These are phyloP conservation scores for Cynara cardunculus DNA, from an alignment of 129 eudicot species.

Conservation along the genomic window DNA sequence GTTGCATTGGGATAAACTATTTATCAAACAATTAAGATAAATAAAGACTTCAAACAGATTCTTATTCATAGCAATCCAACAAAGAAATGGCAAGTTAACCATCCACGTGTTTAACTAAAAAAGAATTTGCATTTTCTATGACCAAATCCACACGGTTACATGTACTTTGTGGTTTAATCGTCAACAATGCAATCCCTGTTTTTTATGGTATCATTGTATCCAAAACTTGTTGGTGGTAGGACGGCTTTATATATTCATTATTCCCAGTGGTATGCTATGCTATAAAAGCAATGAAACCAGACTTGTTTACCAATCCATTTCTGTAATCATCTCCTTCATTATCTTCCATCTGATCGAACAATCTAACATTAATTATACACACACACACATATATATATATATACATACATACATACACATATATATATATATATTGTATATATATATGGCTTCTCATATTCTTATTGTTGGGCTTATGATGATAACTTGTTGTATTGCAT, in stretches of 20 bases:
- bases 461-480: not conserved
- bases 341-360: not conserved
- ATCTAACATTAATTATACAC: too few relatives aligned
- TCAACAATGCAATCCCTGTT: not conserved
- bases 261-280: not conserved
- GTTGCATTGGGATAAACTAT: too few relatives aligned
- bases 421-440: too few relatives aligned
- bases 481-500: conserved; percentile 6
- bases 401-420: too few relatives aligned
- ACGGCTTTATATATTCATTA: not conserved
- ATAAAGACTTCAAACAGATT: too few relatives aligned
- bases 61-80: not conserved
- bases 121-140: not conserved
- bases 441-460: conserved; percentile 10
- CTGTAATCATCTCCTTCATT: not conserved
- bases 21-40: too few relatives aligned
- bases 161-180: not conserved
- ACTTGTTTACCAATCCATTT: not conserved
- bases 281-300: not conserved
- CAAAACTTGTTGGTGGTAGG: not conserved
- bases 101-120: not conserved
- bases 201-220: not conserved
- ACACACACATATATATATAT: too few relatives aligned
- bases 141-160: not conserved
- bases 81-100: not conserved